These are phyloP conservation scores for Ascobolus immersus DNA, from an alignment of 495 filamentous ascomycete genomes.

Conservation along the genomic window DNA sequence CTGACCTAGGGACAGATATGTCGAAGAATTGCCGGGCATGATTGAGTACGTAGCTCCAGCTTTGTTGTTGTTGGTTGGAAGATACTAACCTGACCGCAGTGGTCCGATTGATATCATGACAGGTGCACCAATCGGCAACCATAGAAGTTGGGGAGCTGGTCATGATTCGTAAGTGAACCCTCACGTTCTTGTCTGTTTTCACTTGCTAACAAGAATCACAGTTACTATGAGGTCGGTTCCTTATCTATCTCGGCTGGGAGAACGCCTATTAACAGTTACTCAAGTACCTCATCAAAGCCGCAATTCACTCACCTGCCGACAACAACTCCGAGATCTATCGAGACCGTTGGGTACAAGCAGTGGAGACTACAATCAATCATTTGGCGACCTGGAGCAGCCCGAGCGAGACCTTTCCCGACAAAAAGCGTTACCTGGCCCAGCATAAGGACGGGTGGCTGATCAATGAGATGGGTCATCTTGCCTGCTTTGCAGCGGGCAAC, in stretches of 20 bases:
- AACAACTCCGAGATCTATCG: conserved; percentile 14
- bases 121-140: conserved; percentile 9
- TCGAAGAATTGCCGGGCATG: conserved; percentile 16
- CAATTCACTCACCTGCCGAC: conserved; percentile 13
- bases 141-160: conserved; percentile 15
- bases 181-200: background rate
- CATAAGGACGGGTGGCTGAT: conserved; percentile 12
- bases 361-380: conserved; percentile 15
- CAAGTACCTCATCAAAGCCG: conserved; percentile 21
- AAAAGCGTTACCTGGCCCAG: conserved; percentile 14
- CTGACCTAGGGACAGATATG: conserved; percentile 5
- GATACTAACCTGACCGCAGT: conserved; percentile 7
- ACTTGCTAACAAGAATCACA: conserved; percentile 1
- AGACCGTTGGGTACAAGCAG: conserved; percentile 18
- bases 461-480: conserved; percentile 18
- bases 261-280: no score
- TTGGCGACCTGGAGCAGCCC: conserved; percentile 13
- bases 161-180: conserved; percentile 15
- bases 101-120: conserved; percentile 15
- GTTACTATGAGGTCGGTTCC: conserved; percentile 14
- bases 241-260: no score
- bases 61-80: background rate
- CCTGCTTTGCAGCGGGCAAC: conserved; percentile 19
- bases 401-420: conserved; percentile 5
- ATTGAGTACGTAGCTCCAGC: conserved; percentile 10